phyloP scores from a whole-genome alignment of 2,329 filamentous ascomycete genomes.

The Fusarium sp. region DNA sequence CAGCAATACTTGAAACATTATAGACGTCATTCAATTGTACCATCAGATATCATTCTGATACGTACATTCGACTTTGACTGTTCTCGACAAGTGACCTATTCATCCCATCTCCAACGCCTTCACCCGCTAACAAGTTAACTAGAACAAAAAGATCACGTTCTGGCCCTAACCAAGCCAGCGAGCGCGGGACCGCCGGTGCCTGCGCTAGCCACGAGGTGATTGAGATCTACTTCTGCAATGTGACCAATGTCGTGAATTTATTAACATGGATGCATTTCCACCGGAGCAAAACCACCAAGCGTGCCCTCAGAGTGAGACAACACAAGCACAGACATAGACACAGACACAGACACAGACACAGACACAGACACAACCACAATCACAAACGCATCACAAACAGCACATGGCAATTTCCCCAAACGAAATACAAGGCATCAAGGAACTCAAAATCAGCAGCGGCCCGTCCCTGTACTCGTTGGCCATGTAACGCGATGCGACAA shows the following conservation, averaged over 20 bases:
- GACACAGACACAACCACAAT: not conserved
- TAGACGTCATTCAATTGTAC: not conserved
- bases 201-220: conserved; percentile 17
- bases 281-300: too few species aligned
- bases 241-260: too few species aligned
- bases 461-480: conserved; percentile 21
- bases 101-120: not conserved
- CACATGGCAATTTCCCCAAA: conserved; percentile 20
- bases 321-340: not conserved
- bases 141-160: not conserved
- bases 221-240: conserved; percentile 28
- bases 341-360: not conserved
- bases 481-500: conserved; percentile 13
- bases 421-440: conserved; percentile 1
- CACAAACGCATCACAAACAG: conserved; percentile 14
- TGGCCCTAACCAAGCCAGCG: conserved; percentile 7
- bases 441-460: conserved; percentile 26
- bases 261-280: too few species aligned
- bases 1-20: not conserved
- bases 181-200: conserved; percentile 5
- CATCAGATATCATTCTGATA: not conserved
- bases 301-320: not conserved
- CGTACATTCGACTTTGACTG: too few species aligned
- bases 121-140: not conserved
- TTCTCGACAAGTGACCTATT: not conserved